Percentiles rank a stretch among this genome's conserved stretches.
These are phyloP conservation scores for Byssothecium circinans DNA, from an alignment of 2,329 filamentous ascomycete genomes.

Conservation along the genomic window DNA sequence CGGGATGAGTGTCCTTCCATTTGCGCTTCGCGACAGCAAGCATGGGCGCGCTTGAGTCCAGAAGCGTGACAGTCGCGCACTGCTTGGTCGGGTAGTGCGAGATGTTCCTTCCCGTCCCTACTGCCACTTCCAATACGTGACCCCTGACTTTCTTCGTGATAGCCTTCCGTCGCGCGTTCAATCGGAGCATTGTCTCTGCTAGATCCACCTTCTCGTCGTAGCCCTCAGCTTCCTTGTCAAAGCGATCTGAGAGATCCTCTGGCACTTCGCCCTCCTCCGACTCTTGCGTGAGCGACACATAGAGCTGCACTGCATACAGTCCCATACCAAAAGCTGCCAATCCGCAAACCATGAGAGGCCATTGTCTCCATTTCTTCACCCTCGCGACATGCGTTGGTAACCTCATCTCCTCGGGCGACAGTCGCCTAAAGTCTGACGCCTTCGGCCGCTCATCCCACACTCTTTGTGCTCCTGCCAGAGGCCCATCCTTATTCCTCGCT, in stretches of 20 bases:
- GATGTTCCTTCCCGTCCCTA: constrained; percentile 54
- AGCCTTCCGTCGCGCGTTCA: constrained; percentile 45
- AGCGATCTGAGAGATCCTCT: constrained; percentile 49
- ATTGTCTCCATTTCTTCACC: constrained; percentile 33
- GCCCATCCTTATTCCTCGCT: neutral
- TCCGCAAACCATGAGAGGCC: constrained; percentile 35
- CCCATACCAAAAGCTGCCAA: constrained; percentile 44
- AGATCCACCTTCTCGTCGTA: constrained; percentile 53
- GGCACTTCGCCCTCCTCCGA: constrained; percentile 32
- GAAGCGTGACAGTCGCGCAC: constrained; percentile 49
- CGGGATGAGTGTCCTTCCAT: constrained; percentile 48
- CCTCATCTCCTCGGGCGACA: constrained; percentile 32
- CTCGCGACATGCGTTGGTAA: constrained; percentile 29
- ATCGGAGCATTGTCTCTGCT: constrained; percentile 47
- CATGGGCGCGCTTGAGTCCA: constrained; percentile 53
- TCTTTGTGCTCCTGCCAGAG: too few relatives aligned
- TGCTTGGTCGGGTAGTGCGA: constrained; percentile 48
- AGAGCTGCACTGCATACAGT: constrained; percentile 45
- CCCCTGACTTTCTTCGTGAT: constrained; percentile 47
- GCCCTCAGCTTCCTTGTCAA: constrained; percentile 48
- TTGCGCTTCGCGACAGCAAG: constrained; percentile 52
- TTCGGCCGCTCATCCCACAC: constrained; percentile 31
- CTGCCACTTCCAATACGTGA: constrained; percentile 53
- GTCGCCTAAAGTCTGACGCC: constrained; percentile 24
- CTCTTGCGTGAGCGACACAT: constrained; percentile 33